Conservation (phyloP, 371 early-diverging fungal species). For the Zancudomyces culisetae region DNA sequence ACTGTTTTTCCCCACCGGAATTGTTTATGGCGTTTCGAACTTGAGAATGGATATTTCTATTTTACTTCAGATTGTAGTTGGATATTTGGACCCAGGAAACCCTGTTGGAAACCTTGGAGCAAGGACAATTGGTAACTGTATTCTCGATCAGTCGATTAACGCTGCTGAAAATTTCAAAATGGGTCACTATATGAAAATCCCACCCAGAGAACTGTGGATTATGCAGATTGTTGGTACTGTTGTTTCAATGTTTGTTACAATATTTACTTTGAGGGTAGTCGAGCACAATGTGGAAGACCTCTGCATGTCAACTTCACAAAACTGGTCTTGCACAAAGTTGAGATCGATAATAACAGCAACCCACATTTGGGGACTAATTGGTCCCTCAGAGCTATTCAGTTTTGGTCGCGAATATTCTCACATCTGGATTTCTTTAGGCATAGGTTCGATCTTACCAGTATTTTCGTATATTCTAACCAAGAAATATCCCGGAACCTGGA, state of each 20-base stretch:
- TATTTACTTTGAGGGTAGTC: conserved; percentile 28
- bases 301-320: conserved; percentile 28
- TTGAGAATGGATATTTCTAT: conserved; percentile 53
- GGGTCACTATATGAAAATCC: conserved; percentile 57
- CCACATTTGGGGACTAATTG: conserved; percentile 50
- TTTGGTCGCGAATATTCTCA: conserved; percentile 30
- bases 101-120: conserved; percentile 41
- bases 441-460: conserved; percentile 38
- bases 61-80: conserved; percentile 49
- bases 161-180: conserved; percentile 40
- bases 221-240: conserved; percentile 41
- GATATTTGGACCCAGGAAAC: conserved; percentile 35
- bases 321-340: conserved; percentile 24
- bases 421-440: conserved; percentile 32
- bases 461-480: conserved; percentile 31
- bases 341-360: conserved; percentile 39
- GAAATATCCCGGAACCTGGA: conserved; percentile 20
- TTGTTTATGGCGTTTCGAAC: conserved; percentile 45
- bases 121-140: conserved; percentile 31
- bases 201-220: conserved; percentile 36
- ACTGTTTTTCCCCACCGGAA: conserved; percentile 63
- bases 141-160: conserved; percentile 31
- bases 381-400: conserved; percentile 45
- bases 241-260: conserved; percentile 36
- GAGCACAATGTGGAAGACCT: conserved; percentile 12